A percentile compares a stretch with the other conserved stretches of the same genome.
phyloP scores from a whole-genome alignment of 768 basidiomycete species.

The Mycena venus region DNA sequence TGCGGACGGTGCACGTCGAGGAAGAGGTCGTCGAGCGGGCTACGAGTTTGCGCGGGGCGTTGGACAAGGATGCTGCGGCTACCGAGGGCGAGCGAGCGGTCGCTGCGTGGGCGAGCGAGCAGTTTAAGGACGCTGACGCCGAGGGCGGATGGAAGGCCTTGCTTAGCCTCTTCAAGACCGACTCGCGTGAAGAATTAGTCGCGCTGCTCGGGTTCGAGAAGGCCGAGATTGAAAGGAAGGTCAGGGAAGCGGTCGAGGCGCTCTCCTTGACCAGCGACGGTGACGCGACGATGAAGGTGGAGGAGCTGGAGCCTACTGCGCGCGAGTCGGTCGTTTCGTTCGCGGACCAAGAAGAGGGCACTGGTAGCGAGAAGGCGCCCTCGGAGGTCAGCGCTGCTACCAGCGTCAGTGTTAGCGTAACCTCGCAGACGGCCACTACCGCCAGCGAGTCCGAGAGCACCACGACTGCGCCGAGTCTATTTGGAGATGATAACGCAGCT shows the following conservation, averaged over 20 bases:
- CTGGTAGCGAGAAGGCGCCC: slow-evolving; percentile 70
- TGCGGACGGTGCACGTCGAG: slow-evolving; percentile 86
- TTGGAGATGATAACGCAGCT: slow-evolving; percentile 78
- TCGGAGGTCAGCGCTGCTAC: slow-evolving; percentile 75
- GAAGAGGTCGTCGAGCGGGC: slow-evolving; percentile 81
- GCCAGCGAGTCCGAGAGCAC: slow-evolving; percentile 77
- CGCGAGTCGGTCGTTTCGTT: slow-evolving; percentile 89
- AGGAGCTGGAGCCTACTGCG: slow-evolving; percentile 58
- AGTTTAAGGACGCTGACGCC: slow-evolving; percentile 49
- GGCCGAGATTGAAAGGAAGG: slow-evolving; percentile 81
- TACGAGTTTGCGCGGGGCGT: slow-evolving; percentile 66
- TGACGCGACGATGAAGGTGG: slow-evolving; percentile 46
- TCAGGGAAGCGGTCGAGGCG: slow-evolving; percentile 85
- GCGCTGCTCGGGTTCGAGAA: slow-evolving; percentile 94
- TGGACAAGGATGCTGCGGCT: slow-evolving; percentile 43
- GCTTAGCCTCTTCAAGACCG: slow-evolving; percentile 88
- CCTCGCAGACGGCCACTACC: slow-evolving; percentile 71
- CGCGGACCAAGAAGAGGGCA: slow-evolving; percentile 73
- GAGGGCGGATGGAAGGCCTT: slow-evolving; percentile 88
- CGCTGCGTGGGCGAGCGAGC: slow-evolving; percentile 77
- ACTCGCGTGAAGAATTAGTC: slow-evolving; percentile 92
- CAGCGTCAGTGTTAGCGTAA: slow-evolving; percentile 53
- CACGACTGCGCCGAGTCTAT: slow-evolving; percentile 89
- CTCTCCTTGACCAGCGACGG: slow-evolving; percentile 64
- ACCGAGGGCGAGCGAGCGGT: slow-evolving; percentile 67